Percentiles rank a stretch among this genome's conserved stretches.
phyloP scores from a whole-genome alignment of 2,329 filamentous ascomycete species.

The Xylariaceae sp. region DNA sequence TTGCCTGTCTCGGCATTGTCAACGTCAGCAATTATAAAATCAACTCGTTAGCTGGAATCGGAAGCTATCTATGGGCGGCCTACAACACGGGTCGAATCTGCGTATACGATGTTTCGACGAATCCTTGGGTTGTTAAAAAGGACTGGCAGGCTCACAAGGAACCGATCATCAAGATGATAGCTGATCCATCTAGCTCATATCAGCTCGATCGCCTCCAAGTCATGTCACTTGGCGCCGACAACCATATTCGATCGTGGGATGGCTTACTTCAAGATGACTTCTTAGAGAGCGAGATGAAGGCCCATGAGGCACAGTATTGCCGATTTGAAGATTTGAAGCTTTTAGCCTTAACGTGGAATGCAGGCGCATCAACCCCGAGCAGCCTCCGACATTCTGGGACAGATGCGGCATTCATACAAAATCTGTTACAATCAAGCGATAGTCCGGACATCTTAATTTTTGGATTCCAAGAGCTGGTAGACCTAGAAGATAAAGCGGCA shows the following conservation, averaged over 20 bases:
- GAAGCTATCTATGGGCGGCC: conserved; percentile 82
- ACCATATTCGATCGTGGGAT: conserved; percentile 82
- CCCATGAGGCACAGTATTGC: conserved; percentile 77
- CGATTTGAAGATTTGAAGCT: conserved; percentile 77
- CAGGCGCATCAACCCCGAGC: conserved; percentile 88
- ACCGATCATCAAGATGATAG: conserved; percentile 71
- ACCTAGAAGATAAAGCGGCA: conserved; percentile 93
- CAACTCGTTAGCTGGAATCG: conserved; percentile 77
- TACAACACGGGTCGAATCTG: conserved; percentile 94
- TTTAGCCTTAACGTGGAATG: conserved; percentile 91
- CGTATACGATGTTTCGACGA: conserved; percentile 78
- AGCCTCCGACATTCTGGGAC: conserved; percentile 66
- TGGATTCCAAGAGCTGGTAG: conserved; percentile 97
- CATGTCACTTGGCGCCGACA: conserved; percentile 82
- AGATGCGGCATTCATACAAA: conserved; percentile 74
- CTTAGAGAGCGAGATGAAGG: conserved; percentile 87
- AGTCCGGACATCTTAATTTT: conserved; percentile 90
- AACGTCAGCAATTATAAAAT: conserved; percentile 95
- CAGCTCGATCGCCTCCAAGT: conserved; percentile 80
- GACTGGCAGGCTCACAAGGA: conserved; percentile 91
- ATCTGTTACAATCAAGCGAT: conserved; percentile 70
- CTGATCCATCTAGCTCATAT: conserved; percentile 80
- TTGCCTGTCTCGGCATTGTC: conserved; percentile 71
- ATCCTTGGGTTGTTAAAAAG: conserved; percentile 88
- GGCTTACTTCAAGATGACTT: conserved; percentile 90